phyloP scores from a whole-genome alignment of 176 grass and related monocot species.

The Miscanthus lutarioriparius region DNA sequence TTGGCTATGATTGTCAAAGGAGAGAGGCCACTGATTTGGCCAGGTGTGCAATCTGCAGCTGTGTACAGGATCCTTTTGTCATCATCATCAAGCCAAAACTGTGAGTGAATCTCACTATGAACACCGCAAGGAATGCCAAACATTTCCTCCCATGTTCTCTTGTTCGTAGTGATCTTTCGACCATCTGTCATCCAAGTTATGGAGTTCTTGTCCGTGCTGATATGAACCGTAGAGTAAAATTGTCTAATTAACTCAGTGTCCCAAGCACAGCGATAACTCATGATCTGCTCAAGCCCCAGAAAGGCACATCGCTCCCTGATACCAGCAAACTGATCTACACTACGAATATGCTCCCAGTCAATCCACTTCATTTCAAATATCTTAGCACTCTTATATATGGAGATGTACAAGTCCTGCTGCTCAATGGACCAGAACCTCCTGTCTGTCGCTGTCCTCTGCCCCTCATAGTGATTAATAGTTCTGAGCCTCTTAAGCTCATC shows the following conservation, averaged over 20 bases:
- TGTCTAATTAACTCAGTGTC: constrained; percentile 9
- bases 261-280: constrained; percentile 9
- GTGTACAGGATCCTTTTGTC: constrained; percentile 32
- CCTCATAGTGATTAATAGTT: constrained; percentile 32
- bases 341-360: constrained; percentile 9
- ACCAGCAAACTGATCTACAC: constrained; percentile 11
- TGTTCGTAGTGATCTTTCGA: constrained; percentile 12
- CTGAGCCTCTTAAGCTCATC: constrained; percentile 30
- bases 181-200: constrained; percentile 39
- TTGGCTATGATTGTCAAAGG: constrained; percentile 26
- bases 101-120: background rate
- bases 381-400: background rate
- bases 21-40: background rate
- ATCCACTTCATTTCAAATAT: constrained; percentile 12
- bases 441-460: constrained; percentile 33
- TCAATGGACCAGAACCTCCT: constrained; percentile 42
- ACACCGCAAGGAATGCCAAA: background rate
- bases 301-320: constrained; percentile 14
- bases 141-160: constrained; percentile 19
- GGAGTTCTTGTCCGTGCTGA: constrained; percentile 2
- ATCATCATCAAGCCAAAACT: constrained; percentile 28
- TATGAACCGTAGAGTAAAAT: constrained; percentile 35
- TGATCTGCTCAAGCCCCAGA: constrained; percentile 34
- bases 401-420: constrained; percentile 34
- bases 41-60: constrained; percentile 2